Conservation (phyloP, 2,329 filamentous ascomycete genomes). For the Calonectria henricotiae region DNA sequence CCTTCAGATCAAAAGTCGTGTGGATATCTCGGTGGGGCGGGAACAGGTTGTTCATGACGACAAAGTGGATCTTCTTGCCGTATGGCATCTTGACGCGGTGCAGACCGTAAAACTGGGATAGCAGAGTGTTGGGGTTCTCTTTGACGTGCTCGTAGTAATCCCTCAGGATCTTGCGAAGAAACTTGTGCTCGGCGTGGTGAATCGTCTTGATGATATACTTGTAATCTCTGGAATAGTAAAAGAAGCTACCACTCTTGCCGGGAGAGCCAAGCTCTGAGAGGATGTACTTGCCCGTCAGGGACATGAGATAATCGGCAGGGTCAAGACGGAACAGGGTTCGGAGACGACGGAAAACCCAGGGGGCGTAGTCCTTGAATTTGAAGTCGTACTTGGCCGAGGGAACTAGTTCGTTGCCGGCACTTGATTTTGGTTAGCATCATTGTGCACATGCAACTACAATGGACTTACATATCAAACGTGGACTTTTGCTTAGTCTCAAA, state of each 20-base stretch:
- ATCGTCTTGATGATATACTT: conserved; percentile 99
- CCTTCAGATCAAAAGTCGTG: conserved; percentile 96
- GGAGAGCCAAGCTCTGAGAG: conserved; percentile 96
- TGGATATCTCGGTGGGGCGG: conserved; percentile 98
- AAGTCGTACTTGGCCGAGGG: conserved; percentile 99
- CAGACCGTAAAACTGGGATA: conserved; percentile 97
- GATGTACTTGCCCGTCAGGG: conserved; percentile 98
- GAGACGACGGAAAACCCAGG: conserved; percentile 97
- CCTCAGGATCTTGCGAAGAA: conserved; percentile 85
- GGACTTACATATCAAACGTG: conserved; percentile 93
- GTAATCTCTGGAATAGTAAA: conserved; percentile 99
- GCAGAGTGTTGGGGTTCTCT: conserved; percentile 94
- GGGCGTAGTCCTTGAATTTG: conserved; percentile 99
- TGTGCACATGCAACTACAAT: background rate
- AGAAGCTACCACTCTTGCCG: conserved; percentile 98
- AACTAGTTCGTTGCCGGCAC: conserved; percentile 95
- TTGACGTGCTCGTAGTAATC: conserved; percentile 96
- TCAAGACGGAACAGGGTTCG: conserved; percentile 91
- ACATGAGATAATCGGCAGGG: conserved; percentile 98
- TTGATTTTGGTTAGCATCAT: conserved; percentile 57
- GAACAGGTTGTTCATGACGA: conserved; percentile 99
- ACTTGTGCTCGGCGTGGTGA: conserved; percentile 94
- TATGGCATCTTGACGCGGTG: conserved; percentile 99
- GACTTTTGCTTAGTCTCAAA: conserved; percentile 97
- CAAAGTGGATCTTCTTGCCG: conserved; percentile 98